Evolutionary conservation across 2,329 filamentous ascomycete genomes (phyloP), one percentile per base, ranked within the genome.

Genomic region (Penicillium sp.): DNA sequence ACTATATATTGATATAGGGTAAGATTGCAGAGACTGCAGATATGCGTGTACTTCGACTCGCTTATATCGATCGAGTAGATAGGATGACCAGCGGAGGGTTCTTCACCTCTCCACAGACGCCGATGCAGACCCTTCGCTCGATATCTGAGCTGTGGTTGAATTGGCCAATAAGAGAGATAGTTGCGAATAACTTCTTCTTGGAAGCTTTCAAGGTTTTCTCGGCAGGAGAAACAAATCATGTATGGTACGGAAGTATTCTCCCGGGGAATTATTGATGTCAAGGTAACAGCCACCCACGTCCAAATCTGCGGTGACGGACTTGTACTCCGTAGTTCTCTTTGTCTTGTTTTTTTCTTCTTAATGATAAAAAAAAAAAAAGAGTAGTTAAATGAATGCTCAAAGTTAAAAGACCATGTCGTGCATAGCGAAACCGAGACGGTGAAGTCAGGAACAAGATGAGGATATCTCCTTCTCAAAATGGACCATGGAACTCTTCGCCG

Each of bases 231-330:
- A 15, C 49, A 41, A 45, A 53, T 42, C 27, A 23, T 42, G 15
- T 35, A 33, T 52, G 57, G 42, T 13, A 13, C 42, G 55, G 57
- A 61, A 56, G 21, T 53, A 47, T 48, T 60, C 25, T 62, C 61
- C 59, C 4, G 33, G 17, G 1, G 35, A 48, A 35, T 61, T 41
- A 43, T 23, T 19, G 23, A 31, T 49, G 39, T 44, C 36, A 49
- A 25, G n/a, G 25, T 29, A 43, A 43, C 35, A 27, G 35, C 48
- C 48, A 19, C 25, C 49, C 50, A 19, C 36, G 48, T n/a, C 35
- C 6, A 21, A 5, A 3, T 49, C 48, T 42, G 25, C 29, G 25
- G 35, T 33, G 23, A 52, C 13, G 10, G 19, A n/a, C 4, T 10
- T 50, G 33, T 15, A 35, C 13, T 35, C 6, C 6, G 6, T 15